Base-by-base conservation (phyloP, 305 asterid genomes). In the Caryopteris hybrid region DNA sequence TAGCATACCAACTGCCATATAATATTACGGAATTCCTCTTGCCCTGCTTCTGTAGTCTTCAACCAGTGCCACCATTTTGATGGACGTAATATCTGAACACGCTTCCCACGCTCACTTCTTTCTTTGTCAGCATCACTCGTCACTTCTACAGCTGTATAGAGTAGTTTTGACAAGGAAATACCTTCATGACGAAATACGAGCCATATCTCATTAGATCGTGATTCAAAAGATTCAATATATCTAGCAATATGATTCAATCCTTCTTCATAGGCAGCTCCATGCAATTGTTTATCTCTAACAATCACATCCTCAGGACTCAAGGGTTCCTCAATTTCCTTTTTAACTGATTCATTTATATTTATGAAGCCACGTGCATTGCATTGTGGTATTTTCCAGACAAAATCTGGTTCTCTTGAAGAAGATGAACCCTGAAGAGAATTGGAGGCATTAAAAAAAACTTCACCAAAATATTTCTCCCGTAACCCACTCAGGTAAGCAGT, bases 41-140 rank as follows among this genome's bases (percentile, higher is more conserved):
- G 85, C 66, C 99, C 99, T 76, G 93, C 89, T 79, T 89, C 87
- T 42, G 98, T 89, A 70, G 89, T 86, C 87, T 84, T 94, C 83
- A 94, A 79, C 99, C 97, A 85, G 72, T 86, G 87, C 99, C 99
- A 94, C 99, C 99, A 94, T 72, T 83, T 86, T 81, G 99, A 94
- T 66, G 99, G 96, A 69, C 85, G 96, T 78, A 94, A 83, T 77
- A 91, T 83, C 81, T 89, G 96, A 70, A 88, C 76, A 55, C 86
- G 91, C 80, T 91, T 89, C 17, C 71, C 83, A 68, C 76, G 80
- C 68, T 91, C 86, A 64, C 74, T 78, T 79, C 80, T 71, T 74
- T 73, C 85, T 63, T 75, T 76, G 65, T 85, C 87, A 66, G 77
- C 72, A 50, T 80, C 81, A 71, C 63, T 82, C 54, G 58, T 72